phyloP scores from a whole-genome alignment of 345 rosid genomes.

The Anastatica hierochuntica region DNA sequence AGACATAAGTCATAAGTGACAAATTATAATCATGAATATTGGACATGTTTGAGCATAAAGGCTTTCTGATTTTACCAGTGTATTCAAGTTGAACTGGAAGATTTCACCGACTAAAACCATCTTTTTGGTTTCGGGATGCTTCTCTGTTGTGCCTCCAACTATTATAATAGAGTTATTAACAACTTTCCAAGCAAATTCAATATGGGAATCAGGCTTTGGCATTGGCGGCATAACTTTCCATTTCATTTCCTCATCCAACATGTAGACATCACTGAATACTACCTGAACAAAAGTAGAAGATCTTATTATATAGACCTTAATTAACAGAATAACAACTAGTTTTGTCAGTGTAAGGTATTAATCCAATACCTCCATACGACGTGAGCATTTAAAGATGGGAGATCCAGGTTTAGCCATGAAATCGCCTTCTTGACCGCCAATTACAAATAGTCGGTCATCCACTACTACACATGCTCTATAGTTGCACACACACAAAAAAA shows the following conservation, averaged over 20 bases:
- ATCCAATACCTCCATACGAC: slow-evolving; percentile 80
- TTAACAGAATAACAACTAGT: too few relatives aligned
- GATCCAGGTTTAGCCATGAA: slow-evolving; percentile 99
- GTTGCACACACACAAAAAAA: neutral
- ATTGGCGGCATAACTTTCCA: slow-evolving; percentile 74
- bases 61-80: slow-evolving; percentile 49
- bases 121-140: slow-evolving; percentile 81
- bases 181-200: slow-evolving; percentile 90
- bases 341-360: too few relatives aligned
- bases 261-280: slow-evolving; percentile 70
- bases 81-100: slow-evolving; percentile 65
- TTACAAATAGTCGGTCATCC: slow-evolving; percentile 56
- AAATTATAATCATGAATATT: too few relatives aligned
- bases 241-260: slow-evolving; percentile 85
- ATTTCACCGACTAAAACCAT: slow-evolving; percentile 88
- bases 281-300: too few relatives aligned
- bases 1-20: too few relatives aligned
- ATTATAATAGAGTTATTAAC: slow-evolving; percentile 78
- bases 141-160: slow-evolving; percentile 92
- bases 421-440: slow-evolving; percentile 99
- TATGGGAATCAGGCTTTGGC: slow-evolving; percentile 93
- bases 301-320: too few relatives aligned
- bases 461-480: slow-evolving; percentile 76
- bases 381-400: slow-evolving; percentile 92
- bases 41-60: too few relatives aligned